Evolutionary conservation across 2,329 filamentous ascomycete species (phyloP), one percentile per base, ranked within the genome.

Genomic region (Pseudopithomyces maydicus): DNA sequence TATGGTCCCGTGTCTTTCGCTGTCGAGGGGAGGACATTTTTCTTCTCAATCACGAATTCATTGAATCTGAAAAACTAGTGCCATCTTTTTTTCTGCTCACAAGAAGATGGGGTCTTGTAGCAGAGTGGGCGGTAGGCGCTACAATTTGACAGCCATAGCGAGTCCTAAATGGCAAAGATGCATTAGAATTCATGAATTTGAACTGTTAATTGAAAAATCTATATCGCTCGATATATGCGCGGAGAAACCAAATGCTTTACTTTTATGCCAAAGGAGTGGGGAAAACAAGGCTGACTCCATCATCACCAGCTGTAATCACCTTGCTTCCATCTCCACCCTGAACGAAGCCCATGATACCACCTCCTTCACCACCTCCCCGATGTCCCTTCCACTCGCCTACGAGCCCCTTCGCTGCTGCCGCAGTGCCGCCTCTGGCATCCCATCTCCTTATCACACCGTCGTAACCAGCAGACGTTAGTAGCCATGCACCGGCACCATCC

Each of bases 321-420:
- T 88, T 83, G 75, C 88, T 85, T 0, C 91, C 91, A 73, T 88
- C 83, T 2, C 81, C 83, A 2, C 81, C 82, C 77, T 97, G 92
- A 51, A 96, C 93, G 72, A 98, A 99, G 0, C 90, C 93, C 65
- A 98, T 78, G 8, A 98, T 89, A 52, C 94, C 94, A 33, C 93
- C 94, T 20, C 92, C 89, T 78, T 95, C 91, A 12, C 92, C 90
- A 71, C 91, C 87, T 29, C 93, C 88, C 66, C 91, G 76, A 74
- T 99, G 95, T 0, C 95, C 95, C 75, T 84, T 92, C 93, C 93
- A 98, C 77, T 97, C 93, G 62, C 88, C 89, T 22, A 91, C 79
- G 51, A 96, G 79, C 0, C 91, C 92, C 51, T 87, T 86, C 8
- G 83, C 86, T 1, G 86, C 86, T 1, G 85, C 85, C 1, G 84